Conservation (phyloP, 257 asterid genomes). For the Solanum gracilifrons region DNA sequence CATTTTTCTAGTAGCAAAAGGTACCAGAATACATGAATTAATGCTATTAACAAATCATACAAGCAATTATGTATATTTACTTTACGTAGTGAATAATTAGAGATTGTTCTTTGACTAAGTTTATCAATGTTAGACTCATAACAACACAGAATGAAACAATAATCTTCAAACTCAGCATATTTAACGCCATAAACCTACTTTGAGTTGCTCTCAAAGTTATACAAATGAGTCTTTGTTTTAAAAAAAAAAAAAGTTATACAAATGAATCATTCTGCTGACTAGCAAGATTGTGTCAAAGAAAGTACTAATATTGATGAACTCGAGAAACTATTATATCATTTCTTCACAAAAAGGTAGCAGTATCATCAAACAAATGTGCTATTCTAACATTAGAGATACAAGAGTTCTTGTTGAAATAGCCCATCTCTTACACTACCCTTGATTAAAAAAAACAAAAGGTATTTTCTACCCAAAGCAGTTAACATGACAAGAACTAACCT, state of each 20-base stretch:
- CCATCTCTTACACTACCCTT: neutral
- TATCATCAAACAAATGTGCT: neutral
- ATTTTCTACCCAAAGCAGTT: neutral
- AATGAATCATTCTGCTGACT: neutral
- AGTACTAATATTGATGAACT: neutral
- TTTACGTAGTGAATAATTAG: neutral
- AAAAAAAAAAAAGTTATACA: too few relatives aligned
- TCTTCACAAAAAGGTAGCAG: neutral
- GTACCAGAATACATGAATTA: neutral
- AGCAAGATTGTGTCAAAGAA: neutral
- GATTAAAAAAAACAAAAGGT: neutral
- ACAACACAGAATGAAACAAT: neutral
- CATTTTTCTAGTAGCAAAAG: neutral
- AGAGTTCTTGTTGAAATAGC: neutral
- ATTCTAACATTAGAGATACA: neutral
- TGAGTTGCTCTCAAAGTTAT: neutral
- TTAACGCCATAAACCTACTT: neutral
- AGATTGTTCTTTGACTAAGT: neutral
- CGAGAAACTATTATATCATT: neutral
- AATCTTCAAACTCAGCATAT: neutral
- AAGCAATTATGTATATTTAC: neutral
- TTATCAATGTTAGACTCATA: neutral
- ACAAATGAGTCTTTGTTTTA: neutral
- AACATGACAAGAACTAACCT: conserved; percentile 29
- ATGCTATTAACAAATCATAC: neutral